These are phyloP conservation scores for Talaromyces sp. DNA, from an alignment of 2,329 filamentous ascomycete genomes.

Conservation along the genomic window DNA sequence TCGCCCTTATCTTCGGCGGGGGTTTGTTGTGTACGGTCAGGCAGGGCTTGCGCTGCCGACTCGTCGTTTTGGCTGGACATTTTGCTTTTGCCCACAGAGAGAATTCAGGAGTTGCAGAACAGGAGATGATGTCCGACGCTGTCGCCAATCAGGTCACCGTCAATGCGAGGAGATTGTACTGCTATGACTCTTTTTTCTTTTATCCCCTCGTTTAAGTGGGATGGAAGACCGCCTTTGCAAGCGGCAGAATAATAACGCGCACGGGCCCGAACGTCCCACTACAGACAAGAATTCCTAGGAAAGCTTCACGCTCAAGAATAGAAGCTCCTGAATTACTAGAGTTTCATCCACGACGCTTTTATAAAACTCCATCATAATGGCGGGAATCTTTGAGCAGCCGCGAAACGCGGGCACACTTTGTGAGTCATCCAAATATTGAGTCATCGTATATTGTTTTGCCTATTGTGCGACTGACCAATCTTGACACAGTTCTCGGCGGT, in stretches of 20 bases:
- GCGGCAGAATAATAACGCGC: conserved; percentile 36
- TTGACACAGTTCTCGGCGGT: conserved; percentile 73
- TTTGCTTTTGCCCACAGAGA: neutral
- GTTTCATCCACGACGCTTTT: neutral
- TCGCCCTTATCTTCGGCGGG: conserved; percentile 36
- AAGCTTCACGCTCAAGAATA: conserved; percentile 11
- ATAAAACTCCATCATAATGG: conserved; percentile 56
- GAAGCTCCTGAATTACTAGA: conserved; percentile 11
- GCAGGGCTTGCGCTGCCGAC: conserved; percentile 32
- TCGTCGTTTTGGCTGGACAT: conserved; percentile 25
- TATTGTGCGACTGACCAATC: conserved; percentile 25
- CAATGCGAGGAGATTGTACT: neutral
- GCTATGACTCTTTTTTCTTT: conserved; percentile 12
- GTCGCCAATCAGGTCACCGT: conserved; percentile 3
- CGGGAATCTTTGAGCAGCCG: conserved; percentile 92
- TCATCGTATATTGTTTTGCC: conserved; percentile 5
- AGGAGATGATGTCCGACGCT: neutral
- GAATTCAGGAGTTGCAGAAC: neutral
- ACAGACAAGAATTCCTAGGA: conserved; percentile 13
- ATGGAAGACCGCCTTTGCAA: conserved; percentile 40
- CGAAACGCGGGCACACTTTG: conserved; percentile 88
- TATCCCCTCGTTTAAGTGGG: conserved; percentile 37
- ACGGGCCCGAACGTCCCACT: conserved; percentile 17
- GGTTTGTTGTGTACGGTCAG: conserved; percentile 38
- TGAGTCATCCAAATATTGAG: conserved; percentile 40